phyloP scores from a whole-genome alignment of 768 basidiomycete species.

The Fistulinella prunicolor region DNA sequence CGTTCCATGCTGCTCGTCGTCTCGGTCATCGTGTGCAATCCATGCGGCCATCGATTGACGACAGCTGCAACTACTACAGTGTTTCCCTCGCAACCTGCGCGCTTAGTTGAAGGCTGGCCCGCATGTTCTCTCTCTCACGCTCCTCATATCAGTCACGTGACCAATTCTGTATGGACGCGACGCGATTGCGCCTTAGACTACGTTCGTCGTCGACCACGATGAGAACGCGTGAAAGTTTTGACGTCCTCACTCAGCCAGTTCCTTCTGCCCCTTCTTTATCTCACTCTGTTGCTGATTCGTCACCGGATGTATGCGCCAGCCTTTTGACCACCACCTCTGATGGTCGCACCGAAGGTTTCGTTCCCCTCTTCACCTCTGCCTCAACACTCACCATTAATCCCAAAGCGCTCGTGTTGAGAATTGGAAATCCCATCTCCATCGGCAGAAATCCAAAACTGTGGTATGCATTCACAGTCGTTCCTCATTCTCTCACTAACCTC shows the following conservation, averaged over 20 bases:
- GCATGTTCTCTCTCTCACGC: too few species aligned
- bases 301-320: conserved; percentile 64
- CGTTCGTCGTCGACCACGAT: conserved; percentile 14
- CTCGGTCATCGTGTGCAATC: conserved; percentile 8
- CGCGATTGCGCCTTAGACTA: neutral
- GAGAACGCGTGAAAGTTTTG: conserved; percentile 15
- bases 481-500: neutral
- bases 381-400: conserved; percentile 1
- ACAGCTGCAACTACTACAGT: neutral
- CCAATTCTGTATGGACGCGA: too few species aligned
- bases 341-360: conserved; percentile 65
- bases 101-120: too few species aligned
- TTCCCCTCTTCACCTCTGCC: neutral
- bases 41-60: conserved; percentile 5
- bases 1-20: conserved; percentile 5
- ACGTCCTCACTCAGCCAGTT: conserved; percentile 29
- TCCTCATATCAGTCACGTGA: conserved; percentile 10
- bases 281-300: conserved; percentile 3
- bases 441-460: conserved; percentile 71
- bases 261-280: conserved; percentile 24
- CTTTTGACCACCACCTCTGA: conserved; percentile 54
- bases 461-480: conserved; percentile 32
- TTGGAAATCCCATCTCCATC: conserved; percentile 63
- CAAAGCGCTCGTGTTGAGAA: conserved; percentile 56
- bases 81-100: conserved; percentile 13